Conservation (phyloP, 805 yeast genomes). For the Clavispora vitiphila region DNA sequence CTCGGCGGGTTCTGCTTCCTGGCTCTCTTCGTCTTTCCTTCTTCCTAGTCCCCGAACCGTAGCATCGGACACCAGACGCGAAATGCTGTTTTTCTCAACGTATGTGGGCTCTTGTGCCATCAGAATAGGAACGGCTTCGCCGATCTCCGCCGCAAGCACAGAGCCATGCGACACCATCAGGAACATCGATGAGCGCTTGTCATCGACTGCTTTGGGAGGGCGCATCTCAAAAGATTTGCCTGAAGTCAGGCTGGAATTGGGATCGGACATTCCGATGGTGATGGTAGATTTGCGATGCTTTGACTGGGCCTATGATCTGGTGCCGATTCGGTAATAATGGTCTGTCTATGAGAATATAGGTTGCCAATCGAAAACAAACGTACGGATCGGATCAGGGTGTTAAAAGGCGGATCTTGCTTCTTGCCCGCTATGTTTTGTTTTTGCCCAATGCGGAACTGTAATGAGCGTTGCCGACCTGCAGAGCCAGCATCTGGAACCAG, state of each 20-base stretch:
- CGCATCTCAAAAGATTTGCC: not conserved
- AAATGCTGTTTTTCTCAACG: not conserved
- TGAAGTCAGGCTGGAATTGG: not conserved
- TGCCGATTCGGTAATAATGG: too few relatives aligned
- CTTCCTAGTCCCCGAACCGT: not conserved
- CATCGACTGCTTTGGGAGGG: not conserved
- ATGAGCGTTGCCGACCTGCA: slow-evolving; percentile 1
- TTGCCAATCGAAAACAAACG: not conserved
- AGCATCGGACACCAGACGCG: not conserved
- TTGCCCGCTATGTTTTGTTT: slow-evolving; percentile 4
- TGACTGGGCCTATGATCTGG: too few relatives aligned
- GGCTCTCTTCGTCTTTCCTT: not conserved
- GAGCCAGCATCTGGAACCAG: too few relatives aligned
- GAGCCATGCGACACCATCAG: slow-evolving; percentile 10
- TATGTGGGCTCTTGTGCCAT: slow-evolving; percentile 4
- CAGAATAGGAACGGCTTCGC: slow-evolving; percentile 16
- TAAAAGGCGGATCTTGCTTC: too few relatives aligned
- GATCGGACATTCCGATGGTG: too few relatives aligned
- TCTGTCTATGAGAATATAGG: too few relatives aligned
- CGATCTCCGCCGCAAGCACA: slow-evolving; percentile 19
- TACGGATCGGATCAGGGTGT: too few relatives aligned
- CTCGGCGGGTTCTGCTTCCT: not conserved
- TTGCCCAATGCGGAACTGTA: slow-evolving; percentile 5
- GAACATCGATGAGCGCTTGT: slow-evolving; percentile 7
- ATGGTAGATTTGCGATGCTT: too few relatives aligned